Percentiles rank a stretch among this genome's conserved stretches.
Conservation (phyloP, 768 basidiomycete genomes). For the Suillus occidentalis region DNA sequence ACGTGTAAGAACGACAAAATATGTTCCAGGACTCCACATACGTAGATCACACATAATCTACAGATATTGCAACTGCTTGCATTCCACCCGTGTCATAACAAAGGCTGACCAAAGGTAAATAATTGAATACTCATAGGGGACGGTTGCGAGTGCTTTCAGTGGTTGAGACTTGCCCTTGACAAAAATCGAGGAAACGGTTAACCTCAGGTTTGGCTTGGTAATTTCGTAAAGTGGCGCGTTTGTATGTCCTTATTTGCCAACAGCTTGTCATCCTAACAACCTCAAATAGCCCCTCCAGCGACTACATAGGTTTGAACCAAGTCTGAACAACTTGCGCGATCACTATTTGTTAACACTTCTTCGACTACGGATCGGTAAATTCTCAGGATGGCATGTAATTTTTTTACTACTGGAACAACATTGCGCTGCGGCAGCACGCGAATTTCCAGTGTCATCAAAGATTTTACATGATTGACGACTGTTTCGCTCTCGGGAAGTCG, state of each 20-base stretch:
- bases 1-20: no score
- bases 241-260: background rate
- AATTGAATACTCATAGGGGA: no score
- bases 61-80: no score
- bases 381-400: background rate
- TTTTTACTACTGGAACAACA: background rate
- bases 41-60: no score
- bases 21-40: no score
- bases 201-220: no score
- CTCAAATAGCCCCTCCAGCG: background rate
- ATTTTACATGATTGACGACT: background rate
- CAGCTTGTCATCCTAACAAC: background rate
- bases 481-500: background rate
- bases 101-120: no score
- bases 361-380: background rate
- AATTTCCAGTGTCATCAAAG: background rate
- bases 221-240: background rate
- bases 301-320: background rate
- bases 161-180: no score
- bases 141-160: no score
- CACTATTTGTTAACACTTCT: background rate
- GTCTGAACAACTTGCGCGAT: background rate
- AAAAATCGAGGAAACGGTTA: no score
- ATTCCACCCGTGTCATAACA: no score
- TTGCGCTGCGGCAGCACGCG: background rate